Percentiles rank a stretch among this genome's conserved stretches.
phyloP scores from a whole-genome alignment of 2,329 filamentous ascomycete species.

The Sporothrix variecibatus region DNA sequence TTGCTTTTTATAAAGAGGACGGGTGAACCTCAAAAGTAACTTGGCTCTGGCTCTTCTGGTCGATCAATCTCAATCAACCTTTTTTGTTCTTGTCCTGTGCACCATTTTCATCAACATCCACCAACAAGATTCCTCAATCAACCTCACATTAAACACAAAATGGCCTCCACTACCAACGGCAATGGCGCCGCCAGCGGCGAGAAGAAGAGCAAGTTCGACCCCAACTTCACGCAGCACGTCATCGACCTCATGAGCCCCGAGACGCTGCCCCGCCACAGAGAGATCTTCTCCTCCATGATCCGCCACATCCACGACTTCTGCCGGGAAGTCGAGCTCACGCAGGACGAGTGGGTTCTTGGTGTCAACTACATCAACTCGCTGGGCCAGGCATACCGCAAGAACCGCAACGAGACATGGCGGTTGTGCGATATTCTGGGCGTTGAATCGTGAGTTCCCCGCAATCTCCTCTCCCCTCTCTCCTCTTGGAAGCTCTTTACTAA shows the following conservation, averaged over 20 bases:
- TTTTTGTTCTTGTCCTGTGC: neutral
- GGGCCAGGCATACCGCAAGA: constrained; percentile 68
- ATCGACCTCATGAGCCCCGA: constrained; percentile 74
- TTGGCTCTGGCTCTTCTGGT: neutral
- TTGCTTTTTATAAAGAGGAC: neutral
- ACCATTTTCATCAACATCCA: neutral
- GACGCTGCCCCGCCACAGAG: constrained; percentile 66
- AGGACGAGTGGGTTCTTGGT: constrained; percentile 77
- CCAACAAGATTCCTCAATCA: neutral
- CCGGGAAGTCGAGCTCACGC: constrained; percentile 74
- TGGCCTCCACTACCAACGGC: neutral
- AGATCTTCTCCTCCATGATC: constrained; percentile 68
- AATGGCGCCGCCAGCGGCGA: neutral
- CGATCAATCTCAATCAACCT: neutral
- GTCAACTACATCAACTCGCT: constrained; percentile 62
- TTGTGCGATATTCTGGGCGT: constrained; percentile 73
- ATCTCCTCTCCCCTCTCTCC: neutral
- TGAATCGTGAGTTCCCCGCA: constrained; percentile 55
- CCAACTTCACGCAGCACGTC: constrained; percentile 73
- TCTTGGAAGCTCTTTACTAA: neutral
- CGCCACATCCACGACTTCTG: constrained; percentile 79
- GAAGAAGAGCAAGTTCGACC: constrained; percentile 58
- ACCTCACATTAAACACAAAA: neutral
- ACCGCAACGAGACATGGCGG: constrained; percentile 72
- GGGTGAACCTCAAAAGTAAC: neutral